Evolutionary conservation across 495 filamentous ascomycete genomes (phyloP).

Genomic region (Talaromyces thailandensis): DNA sequence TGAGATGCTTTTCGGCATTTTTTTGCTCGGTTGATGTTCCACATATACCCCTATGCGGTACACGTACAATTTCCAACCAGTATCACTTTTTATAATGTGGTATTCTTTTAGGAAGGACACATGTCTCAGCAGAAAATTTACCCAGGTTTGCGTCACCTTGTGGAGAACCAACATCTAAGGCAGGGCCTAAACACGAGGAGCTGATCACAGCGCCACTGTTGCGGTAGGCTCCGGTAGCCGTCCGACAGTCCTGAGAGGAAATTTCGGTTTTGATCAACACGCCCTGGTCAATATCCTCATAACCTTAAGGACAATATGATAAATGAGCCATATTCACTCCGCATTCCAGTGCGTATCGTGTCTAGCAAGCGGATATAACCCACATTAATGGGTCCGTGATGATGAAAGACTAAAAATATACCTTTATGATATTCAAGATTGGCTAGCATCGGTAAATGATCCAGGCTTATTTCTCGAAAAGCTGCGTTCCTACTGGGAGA

Average conservation of each 20-base stretch:
- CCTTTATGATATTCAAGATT: neutral
- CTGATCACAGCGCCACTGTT: conserved; percentile 3
- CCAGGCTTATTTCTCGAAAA: neutral
- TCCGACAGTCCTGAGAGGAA: neutral
- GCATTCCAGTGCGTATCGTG: neutral
- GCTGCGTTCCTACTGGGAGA: too few species aligned
- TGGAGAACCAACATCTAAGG: conserved; percentile 3
- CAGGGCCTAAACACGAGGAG: neutral
- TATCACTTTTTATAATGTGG: neutral
- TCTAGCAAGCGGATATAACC: neutral
- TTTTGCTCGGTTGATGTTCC: neutral
- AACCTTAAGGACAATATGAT: neutral
- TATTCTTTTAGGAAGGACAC: neutral
- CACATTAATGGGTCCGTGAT: neutral
- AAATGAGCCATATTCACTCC: neutral
- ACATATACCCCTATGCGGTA: neutral
- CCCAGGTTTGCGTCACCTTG: conserved; percentile 1
- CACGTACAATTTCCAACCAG: neutral
- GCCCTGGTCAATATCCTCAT: neutral
- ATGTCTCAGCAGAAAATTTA: neutral
- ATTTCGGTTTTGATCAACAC: neutral
- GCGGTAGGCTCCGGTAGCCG: neutral
- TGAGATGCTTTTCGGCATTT: neutral
- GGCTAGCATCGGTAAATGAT: neutral
- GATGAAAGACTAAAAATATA: conserved; percentile 3